These are phyloP conservation scores for Citrus hindsii DNA, from an alignment of 345 rosid genomes.

Conservation along the genomic window DNA sequence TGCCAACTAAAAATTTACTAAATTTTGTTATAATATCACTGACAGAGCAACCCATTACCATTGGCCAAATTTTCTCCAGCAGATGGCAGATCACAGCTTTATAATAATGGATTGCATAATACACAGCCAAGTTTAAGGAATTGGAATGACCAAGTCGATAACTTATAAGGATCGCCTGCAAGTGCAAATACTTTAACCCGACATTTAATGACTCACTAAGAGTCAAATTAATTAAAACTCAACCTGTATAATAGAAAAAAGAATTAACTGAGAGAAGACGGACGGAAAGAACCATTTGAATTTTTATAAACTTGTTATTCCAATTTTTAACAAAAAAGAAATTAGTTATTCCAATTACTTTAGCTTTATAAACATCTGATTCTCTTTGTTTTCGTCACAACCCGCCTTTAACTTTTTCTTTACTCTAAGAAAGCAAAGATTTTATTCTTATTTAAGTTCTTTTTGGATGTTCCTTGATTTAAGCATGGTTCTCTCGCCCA, in stretches of 20 bases:
- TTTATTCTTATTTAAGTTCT: conserved; percentile 10
- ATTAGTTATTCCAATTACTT: neutral
- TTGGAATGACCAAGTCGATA: neutral
- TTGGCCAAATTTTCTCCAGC: neutral
- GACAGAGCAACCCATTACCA: neutral
- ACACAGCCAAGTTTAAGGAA: neutral
- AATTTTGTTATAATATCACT: neutral
- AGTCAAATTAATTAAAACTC: neutral
- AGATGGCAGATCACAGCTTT: neutral
- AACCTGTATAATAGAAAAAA: neutral
- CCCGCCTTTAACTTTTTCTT: conserved; percentile 11
- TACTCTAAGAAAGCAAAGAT: conserved; percentile 7
- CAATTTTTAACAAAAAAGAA: neutral
- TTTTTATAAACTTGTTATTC: neutral
- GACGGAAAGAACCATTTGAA: neutral
- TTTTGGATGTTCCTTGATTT: neutral
- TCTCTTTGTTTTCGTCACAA: conserved; percentile 5
- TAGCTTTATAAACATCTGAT: conserved; percentile 4
- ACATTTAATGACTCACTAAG: neutral
- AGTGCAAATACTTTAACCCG: neutral
- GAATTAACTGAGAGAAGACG: neutral
- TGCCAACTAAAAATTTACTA: neutral
- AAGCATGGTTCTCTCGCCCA: neutral
- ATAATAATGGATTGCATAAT: neutral
- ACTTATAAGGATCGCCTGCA: neutral